Evolutionary conservation across 208 protist genomes (phyloP), one percentile per base, ranked within the genome.

Genomic region (Trypanosoma mega): DNA sequence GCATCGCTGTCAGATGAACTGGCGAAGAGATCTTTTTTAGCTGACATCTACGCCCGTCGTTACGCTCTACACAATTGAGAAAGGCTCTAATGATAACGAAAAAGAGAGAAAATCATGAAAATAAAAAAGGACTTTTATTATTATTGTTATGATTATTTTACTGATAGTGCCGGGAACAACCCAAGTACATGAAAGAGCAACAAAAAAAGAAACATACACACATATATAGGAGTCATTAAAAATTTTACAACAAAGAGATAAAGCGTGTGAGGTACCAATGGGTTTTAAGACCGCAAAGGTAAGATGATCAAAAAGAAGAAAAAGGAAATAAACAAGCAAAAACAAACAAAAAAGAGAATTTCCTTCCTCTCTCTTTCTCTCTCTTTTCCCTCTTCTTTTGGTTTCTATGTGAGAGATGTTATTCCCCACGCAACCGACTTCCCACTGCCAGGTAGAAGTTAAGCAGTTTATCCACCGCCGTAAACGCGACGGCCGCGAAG

Each of bases 391-490:
- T 31, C 21, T 54, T 18, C 23, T 21, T 54, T 12, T 37, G 18
- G 8, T 30, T 24, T 1, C 0, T 2, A 37, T 30, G 0, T 11
- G 3, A 41, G 3, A 6, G 20, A n/a, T n/a, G 23, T 34, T 44
- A 62, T 7, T 41, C 54, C 18, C 47, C 47, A 4, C 71, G 76
- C 54, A 94, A 46, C 11, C 88, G 79, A 3, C 74, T 83, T 82
- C 85, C 92, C 20, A 90, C 78, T 1, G 78, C 80, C 74, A 92
- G 74, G 68, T 94, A 94, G 63, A 94, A 94, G 33, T 72, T 72
- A 21, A 94, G 72, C 31, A 88, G 45, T 30, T 80, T 80, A 54
- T 92, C 85, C 3, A 92, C 56, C 46, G 77, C 76, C 0, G 84
- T 87, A 47, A 85, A 80, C 47, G 76, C 68, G 12, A 92, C 26